Evolutionary conservation across 2,329 filamentous ascomycete species (phyloP).

Genomic region (Paraphaeosphaeria sporulosa): DNA sequence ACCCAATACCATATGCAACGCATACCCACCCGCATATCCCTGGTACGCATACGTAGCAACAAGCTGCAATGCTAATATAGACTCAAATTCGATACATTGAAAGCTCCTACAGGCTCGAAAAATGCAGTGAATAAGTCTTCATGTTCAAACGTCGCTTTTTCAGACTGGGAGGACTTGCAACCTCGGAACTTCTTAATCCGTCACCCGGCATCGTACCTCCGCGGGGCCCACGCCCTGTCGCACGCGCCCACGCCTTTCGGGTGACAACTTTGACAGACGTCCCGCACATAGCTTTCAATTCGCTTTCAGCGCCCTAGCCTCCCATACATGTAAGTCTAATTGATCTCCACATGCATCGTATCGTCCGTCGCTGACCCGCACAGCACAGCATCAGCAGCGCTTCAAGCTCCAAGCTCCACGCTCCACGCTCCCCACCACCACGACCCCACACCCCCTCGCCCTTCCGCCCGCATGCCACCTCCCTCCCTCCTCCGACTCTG

Average conservation of each 20-base stretch:
- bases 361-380: not conserved
- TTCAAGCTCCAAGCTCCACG: too few relatives aligned
- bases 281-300: not conserved
- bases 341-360: not conserved
- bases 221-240: conserved; percentile 3
- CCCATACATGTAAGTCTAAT: not conserved
- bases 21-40: too few relatives aligned
- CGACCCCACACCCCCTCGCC: not conserved
- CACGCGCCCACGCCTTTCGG: not conserved
- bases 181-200: conserved; percentile 7
- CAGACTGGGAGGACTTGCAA: not conserved
- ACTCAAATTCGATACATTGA: too few relatives aligned
- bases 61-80: not conserved
- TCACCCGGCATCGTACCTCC: not conserved
- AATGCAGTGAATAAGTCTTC: too few relatives aligned
- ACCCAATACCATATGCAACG: too few relatives aligned
- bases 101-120: too few relatives aligned
- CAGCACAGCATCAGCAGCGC: not conserved
- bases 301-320: not conserved
- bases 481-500: not conserved
- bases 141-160: too few relatives aligned
- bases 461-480: conserved; percentile 4
- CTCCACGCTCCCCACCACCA: not conserved
- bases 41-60: not conserved
- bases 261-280: not conserved